Evolutionary conservation across 225 moss, liverwort and hornwort species (phyloP), one percentile per base, ranked within the genome.

Genomic region (Pseudoscleropodium purum): DNA sequence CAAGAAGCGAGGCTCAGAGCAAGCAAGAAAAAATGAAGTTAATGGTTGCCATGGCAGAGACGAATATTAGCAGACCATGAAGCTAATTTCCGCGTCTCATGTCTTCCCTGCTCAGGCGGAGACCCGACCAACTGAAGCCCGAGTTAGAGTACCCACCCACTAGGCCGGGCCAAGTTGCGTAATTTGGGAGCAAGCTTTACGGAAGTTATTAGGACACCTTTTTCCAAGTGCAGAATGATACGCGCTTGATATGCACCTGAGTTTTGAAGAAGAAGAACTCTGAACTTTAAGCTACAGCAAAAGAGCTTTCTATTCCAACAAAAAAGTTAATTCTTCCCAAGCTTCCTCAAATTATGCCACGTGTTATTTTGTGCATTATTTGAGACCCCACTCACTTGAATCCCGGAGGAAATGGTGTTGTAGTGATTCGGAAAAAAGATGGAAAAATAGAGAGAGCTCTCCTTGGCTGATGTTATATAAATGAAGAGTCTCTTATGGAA

Each of bases 341-440:
- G 31, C 20, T 9, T 8, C 20, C 59, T 57, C 57, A 4, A 61
- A 81, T 21, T 15, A 81, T 81, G 43, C 15, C 15, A 5, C 15
- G 33, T 21, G 21, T 14, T 31, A 29, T 7, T 8, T 7, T 2
- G 47, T 14, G 9, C 41, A 30, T 60, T 39, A 20, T 60, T 81
- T 61, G 31, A 81, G 41, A 4, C 10, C 81, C 21, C 2, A 6
- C 6, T 8, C 4, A 10, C 21, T 20, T 18, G 29, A 39, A 29
- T 39, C 39, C 5, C 2, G 0, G 1, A 26, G 11, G 8, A 39
- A 59, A 39, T 26, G 3, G 27, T 0, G 3, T 34, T 51, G 9
- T 9, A 14, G 51, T 21, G n/a, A 69, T 12, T 37, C 13, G 11
- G 6, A 23, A 18, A 47, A 68, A 6, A 24, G 24, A n/a, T n/a